Base-by-base conservation (phyloP, 768 basidiomycete species). In the Calvatia gigantea region DNA sequence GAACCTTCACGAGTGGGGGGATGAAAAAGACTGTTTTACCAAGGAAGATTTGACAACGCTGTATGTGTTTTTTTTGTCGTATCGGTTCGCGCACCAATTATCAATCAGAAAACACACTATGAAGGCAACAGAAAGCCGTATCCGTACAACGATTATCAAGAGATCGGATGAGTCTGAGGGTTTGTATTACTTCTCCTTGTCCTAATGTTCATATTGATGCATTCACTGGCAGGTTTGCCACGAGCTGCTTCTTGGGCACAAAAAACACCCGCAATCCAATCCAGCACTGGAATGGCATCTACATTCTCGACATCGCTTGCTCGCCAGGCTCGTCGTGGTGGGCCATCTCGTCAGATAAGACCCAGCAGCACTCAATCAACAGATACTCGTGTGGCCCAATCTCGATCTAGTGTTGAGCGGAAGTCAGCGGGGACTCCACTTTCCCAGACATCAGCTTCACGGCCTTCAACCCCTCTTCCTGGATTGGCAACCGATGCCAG, bases 1-100 rank as follows among this genome's bases (percentile, higher is more conserved):
- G 86, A 90, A 91, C 68, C 74, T 95, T 41, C 97, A 99, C 67
- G 97, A 98, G 69, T 97, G 94, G 92, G 97, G 95, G 31, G 97
- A 98, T 58, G 96, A 98, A 71, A 90, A 93, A 54, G 97, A 99
- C 69, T 95, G 92, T 65, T 95, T 97, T 67, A 94, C 95, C 1
- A 95, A 95, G 72, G 94, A 98, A 68, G 96, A 98, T 70, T 75
- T 96, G 56, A 89, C 93, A 23, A 96, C 94, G 0, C 72, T 95
- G 94, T 96, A 66, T 44, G 76, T 69, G 17, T 41, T 57, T 54
- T 28, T 27, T 58, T 50, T 29, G 43, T 14, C n/a, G n/a, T n/a
- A n/a, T 54, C 27, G 5, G 27, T 51, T 31, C 41, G 47, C 56
- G 28, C 28, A n/a, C 1, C 23, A 46, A 51, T 60, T 41, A 52